Conservation (phyloP, 176 grass and related monocot species). For the Luzula sylvatica region DNA sequence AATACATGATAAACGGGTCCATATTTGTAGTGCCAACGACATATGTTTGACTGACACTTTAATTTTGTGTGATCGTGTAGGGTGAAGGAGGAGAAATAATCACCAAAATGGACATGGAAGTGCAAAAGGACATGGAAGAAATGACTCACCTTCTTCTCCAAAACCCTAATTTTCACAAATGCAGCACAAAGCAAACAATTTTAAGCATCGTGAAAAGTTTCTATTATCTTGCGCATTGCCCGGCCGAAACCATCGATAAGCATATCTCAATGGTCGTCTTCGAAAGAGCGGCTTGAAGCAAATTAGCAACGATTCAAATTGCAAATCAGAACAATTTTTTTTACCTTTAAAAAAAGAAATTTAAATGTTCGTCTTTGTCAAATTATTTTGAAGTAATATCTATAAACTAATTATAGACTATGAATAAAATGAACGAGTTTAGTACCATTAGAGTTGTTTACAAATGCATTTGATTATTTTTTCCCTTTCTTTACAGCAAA, state of each 20-base stretch:
- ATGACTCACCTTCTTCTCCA: conserved; percentile 4
- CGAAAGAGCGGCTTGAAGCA: conserved; percentile 8
- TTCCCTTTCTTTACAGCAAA: no score
- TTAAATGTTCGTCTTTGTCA: neutral
- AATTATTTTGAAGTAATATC: neutral
- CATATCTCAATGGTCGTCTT: conserved; percentile 31
- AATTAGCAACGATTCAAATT: neutral
- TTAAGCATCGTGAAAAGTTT: conserved; percentile 24
- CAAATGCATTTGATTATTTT: no score
- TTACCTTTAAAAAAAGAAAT: conserved; percentile 5
- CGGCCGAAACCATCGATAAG: conserved; percentile 12
- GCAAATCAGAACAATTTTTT: conserved; percentile 8
- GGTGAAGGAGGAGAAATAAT: conserved; percentile 2
- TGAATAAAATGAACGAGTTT: no score
- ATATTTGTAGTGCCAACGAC: no score
- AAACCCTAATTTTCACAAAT: conserved; percentile 17
- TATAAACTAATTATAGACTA: no score
- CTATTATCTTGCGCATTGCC: conserved; percentile 25
- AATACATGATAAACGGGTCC: no score
- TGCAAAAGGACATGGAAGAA: conserved; percentile 13
- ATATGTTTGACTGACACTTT: no score
- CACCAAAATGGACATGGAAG: conserved; percentile 9
- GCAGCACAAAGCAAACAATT: conserved; percentile 20
- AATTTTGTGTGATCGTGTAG: no score
- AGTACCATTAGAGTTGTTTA: no score